phyloP scores from a whole-genome alignment of 1,284 basidiomycete genomes.

The Fomitopsis pinicola region DNA sequence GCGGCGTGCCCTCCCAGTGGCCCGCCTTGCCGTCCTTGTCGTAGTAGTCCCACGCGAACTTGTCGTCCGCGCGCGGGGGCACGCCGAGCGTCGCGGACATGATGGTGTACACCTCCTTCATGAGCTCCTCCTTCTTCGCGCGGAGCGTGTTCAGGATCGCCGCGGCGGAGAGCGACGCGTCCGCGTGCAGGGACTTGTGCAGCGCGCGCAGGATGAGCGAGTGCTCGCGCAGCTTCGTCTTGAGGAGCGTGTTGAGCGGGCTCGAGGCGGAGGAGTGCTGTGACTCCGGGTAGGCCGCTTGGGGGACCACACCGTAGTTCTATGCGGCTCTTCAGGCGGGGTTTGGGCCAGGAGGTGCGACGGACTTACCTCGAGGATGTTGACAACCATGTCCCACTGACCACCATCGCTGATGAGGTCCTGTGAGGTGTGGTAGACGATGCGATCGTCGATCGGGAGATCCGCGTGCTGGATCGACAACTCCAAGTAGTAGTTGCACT shows the following conservation, averaged over 20 bases:
- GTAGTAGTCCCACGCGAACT: slow-evolving; percentile 87
- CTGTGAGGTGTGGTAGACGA: slow-evolving; percentile 72
- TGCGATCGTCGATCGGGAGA: slow-evolving; percentile 77
- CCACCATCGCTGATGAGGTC: slow-evolving; percentile 90
- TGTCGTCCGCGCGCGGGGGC: slow-evolving; percentile 68
- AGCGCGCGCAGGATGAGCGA: slow-evolving; percentile 77
- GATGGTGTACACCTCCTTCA: slow-evolving; percentile 85
- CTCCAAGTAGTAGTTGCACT: slow-evolving; percentile 93
- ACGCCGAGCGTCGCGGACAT: slow-evolving; percentile 85
- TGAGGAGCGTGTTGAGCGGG: slow-evolving; percentile 77
- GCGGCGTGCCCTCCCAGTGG: slow-evolving; percentile 77
- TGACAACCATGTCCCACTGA: slow-evolving; percentile 94
- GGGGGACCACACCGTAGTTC: slow-evolving; percentile 84
- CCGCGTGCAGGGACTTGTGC: slow-evolving; percentile 43
- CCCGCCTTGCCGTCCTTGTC: slow-evolving; percentile 77
- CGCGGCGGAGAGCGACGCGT: slow-evolving; percentile 34
- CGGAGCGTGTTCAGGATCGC: slow-evolving; percentile 49
- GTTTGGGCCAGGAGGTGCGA: not conserved
- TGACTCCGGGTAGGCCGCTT: slow-evolving; percentile 82
- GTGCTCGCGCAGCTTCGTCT: slow-evolving; percentile 89
- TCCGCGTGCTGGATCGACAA: slow-evolving; percentile 80
- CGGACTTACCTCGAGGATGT: slow-evolving; percentile 61
- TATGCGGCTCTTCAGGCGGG: slow-evolving; percentile 16
- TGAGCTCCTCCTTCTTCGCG: slow-evolving; percentile 79
- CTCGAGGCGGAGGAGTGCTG: slow-evolving; percentile 74